Percentiles rank a stretch among this genome's conserved stretches.
Conservation (phyloP, 257 asterid species). For the Datura wrightii region DNA sequence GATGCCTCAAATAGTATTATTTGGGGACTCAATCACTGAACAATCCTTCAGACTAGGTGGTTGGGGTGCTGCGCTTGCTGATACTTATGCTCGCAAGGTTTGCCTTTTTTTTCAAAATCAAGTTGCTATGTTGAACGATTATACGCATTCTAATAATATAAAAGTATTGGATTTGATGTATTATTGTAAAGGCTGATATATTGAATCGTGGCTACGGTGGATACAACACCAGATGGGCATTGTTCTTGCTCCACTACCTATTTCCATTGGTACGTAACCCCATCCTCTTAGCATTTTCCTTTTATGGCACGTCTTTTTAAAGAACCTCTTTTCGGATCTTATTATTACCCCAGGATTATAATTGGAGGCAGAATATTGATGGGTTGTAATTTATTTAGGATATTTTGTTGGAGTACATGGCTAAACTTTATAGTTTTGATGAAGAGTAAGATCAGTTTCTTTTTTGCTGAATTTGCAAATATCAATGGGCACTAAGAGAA, state of each 20-base stretch:
- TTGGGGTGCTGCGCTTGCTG: slow-evolving; percentile 93
- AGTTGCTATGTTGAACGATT: background rate
- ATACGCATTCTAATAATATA: background rate
- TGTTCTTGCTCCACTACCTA: slow-evolving; percentile 82
- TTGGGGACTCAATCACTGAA: slow-evolving; percentile 91
- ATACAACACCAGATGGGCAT: slow-evolving; percentile 92
- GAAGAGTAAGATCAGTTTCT: background rate
- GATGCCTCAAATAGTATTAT: slow-evolving; percentile 85
- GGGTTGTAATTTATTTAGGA: background rate
- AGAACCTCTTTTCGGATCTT: background rate
- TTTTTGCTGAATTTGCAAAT: background rate
- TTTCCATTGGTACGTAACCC: slow-evolving; percentile 67
- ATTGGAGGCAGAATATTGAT: background rate
- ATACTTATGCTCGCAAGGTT: slow-evolving; percentile 80
- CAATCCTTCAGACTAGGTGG: slow-evolving; percentile 80
- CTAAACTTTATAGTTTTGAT: background rate
- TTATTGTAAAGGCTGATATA: slow-evolving; percentile 70
- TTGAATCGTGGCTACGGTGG: slow-evolving; percentile 93
- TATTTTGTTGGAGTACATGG: background rate
- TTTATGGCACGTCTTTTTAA: background rate
- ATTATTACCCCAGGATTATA: background rate
- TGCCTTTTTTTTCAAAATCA: background rate
- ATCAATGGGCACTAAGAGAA: background rate
- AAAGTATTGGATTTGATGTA: slow-evolving; percentile 5
- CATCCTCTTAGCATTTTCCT: background rate